Base-by-base conservation (phyloP, 495 filamentous ascomycete genomes). In the Platismatia glauca region DNA sequence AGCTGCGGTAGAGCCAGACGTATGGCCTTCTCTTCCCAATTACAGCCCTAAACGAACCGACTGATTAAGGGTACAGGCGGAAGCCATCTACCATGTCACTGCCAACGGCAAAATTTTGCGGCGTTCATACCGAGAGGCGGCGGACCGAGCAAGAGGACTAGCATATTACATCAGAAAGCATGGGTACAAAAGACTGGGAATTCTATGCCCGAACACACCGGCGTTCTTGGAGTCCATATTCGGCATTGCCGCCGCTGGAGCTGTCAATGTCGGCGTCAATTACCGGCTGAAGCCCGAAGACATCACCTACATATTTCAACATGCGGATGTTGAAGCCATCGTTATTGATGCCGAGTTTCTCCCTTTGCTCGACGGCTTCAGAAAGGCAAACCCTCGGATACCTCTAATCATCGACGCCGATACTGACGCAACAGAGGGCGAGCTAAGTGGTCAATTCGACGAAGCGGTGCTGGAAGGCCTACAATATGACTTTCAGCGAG, bases 201-300 rank as follows among this genome's bases (percentile, higher is more conserved):
- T 98, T 44, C 78, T 98, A 7, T 84, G 83, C 27, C 86, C 95
- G 2, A 98, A 98, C 71, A 98, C 94, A 7, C 94, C 94, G 4
- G 94, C 91, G 0, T 97, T 97, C 71, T 76, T 97, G 24, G 93
- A 97, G 74, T 79, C 83, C 3, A 87, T 97, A 56, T 98, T 91
- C 68, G 94, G 89, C 8, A 89, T 97, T 69, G 85, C 84, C 3
- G 94, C 91, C 29, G 91, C 89, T 4, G 91, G 91, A 11, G 89
- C 77, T 13, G 81, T 95, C 13, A 87, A 89, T 66, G 85, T 95
- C 63, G 84, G 85, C 9, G 87, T 91, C n/a, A 98, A 98, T 68
- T 94, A 95, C 72, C 81, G 94, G 8, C 75, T 98, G 29, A 96
- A 95, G 71, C 75, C 81, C 22, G 90, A 91, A 61, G 94, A 98